These are phyloP conservation scores for Aspergillus tubingensis DNA, from an alignment of 2,329 filamentous ascomycete species.

Conservation along the genomic window DNA sequence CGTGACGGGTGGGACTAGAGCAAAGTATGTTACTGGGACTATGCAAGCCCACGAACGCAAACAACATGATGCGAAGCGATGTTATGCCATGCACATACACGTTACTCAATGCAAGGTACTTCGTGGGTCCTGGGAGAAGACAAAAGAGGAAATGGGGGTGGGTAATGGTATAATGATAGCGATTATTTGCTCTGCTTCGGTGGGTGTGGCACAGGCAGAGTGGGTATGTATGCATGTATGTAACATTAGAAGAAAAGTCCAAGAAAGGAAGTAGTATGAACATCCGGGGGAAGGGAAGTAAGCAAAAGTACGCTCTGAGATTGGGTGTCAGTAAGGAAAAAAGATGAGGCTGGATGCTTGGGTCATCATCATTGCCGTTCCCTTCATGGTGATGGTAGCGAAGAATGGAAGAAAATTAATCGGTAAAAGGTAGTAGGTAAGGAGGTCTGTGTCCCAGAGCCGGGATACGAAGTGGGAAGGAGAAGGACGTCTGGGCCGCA, in stretches of 20 bases:
- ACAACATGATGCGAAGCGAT: background rate
- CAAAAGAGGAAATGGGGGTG: no score
- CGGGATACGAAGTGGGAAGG: background rate
- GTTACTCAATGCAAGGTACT: background rate
- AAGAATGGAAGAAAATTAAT: background rate
- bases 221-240: background rate
- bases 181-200: background rate
- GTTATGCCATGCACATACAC: background rate
- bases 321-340: slow-evolving; percentile 14
- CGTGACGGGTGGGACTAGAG: no score
- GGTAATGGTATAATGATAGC: background rate
- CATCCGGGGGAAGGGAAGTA: background rate
- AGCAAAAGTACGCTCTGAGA: slow-evolving; percentile 7
- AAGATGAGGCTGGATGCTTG: slow-evolving; percentile 20
- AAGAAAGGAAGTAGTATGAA: background rate
- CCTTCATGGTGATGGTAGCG: background rate
- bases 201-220: background rate
- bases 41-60: background rate
- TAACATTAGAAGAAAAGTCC: background rate
- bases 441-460: background rate
- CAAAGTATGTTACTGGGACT: no score
- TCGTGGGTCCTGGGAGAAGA: background rate
- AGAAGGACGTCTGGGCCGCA: background rate
- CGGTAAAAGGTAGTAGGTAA: background rate
- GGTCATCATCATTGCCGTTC: slow-evolving; percentile 7